Evolutionary conservation across 2,329 filamentous ascomycete genomes (phyloP), one percentile per base, ranked within the genome.

Genomic region (Pseudopyrenochaeta lycopersici): DNA sequence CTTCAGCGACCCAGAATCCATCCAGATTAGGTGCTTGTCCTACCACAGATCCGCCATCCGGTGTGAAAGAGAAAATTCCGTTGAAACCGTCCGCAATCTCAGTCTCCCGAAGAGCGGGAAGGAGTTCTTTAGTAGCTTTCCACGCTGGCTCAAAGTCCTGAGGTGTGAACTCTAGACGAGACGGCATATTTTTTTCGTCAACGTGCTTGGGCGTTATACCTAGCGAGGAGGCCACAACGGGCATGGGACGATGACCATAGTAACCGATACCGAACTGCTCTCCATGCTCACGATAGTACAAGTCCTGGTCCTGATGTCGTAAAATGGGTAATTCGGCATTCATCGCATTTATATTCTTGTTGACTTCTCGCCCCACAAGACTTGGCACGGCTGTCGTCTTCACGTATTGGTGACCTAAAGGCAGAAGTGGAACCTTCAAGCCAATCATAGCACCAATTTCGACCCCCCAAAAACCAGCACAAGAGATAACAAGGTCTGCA

Each of bases 391-490:
- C 55, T 0, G 82, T 85, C 0, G 86, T 88, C 72, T 87, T 88
- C 44, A 78, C 86, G 58, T 88, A 88, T 58, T 88, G 86, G 48
- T 88, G 86, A 0, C 81, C 86, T 52, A 88, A 78, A 2, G 86
- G 86, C 0, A 87, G 78, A 4, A 88, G 71, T 6, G 86, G 86
- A 18, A 88, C 80, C 1, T 81, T 74, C 11, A 87, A 62, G 4
- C 80, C 85, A 36, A 84, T 79, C 85, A 88, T 86, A 5, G 81
- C 82, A 18, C 86, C 86, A 6, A 88, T 76, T 65, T 88, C 85
- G 7, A 88, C 86, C 10, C 86, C 86, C 86, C 86, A 88, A 69
- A 88, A 86, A 0, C 86, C 86, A 6, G 85, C 86, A 56, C 86
- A 88, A 1, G 85, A 88, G 32, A 88, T 72, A 45, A 88, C 77